Base-by-base conservation (phyloP, 2,329 filamentous ascomycete genomes). In the Cyphellophora europaea region DNA sequence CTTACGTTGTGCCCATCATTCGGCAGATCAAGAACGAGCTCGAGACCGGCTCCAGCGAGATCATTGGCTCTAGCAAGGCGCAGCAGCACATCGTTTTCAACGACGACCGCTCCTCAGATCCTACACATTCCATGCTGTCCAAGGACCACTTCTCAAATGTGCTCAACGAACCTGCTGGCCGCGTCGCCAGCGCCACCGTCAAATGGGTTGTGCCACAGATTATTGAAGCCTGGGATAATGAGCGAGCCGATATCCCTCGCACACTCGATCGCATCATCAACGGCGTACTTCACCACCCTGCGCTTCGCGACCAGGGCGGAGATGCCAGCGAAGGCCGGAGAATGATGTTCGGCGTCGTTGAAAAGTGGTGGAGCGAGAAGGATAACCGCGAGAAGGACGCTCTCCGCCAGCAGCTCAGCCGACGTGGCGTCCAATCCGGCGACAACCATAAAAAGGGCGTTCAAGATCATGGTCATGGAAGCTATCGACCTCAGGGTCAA, bases 91-190 rank as follows among this genome's bases (percentile, higher is more conserved):
- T 93, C 47, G 86, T 95, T 32, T 95, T 94, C 59, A 62, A 82
- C 29, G 79, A 95, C 46, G 80, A 93, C 52, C 43, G 72, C 33
- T 82, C 66, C 43, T 77, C 76, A 13, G 81, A 95, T 52, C 89
- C 88, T 0, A 95, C 88, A 2, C 88, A 95, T 64, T 93, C 85
- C 13, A 94, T 94, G 88, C 67, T 95, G 34, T 87, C 86, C 40
- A 95, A 95, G 65, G 88, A 95, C 52, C 88, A 95, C 61, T 95
- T 95, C 58, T 83, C 81, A 44, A 93, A 93, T 53, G 67, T 88
- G 19, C 71, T 95, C 40, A 95, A 95, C 55, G 87, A 94, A 55
- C 74, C 87, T 28, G 88, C 86, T 30, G 88, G 88, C 37, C 81
- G 80, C 51, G 75, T 87, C 40, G 86, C 88, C 16, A 82, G 80